phyloP scores from a whole-genome alignment of 202 grass and related monocot species.

The Brachypodium distachyon region DNA sequence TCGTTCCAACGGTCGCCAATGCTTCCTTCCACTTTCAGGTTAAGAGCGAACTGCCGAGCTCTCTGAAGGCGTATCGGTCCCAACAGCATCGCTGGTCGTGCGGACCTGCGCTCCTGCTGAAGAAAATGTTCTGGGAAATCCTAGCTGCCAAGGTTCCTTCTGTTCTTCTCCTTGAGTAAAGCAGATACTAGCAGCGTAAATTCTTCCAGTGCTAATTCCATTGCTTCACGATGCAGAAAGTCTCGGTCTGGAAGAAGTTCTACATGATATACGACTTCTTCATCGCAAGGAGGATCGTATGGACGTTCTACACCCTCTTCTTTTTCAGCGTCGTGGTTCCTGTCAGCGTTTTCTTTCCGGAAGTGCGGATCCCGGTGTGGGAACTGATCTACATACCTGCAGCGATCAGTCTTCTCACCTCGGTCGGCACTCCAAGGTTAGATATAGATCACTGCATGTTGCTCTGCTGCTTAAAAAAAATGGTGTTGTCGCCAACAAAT shows the following conservation, averaged over 20 bases:
- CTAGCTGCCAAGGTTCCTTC: conserved; percentile 40
- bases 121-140: conserved; percentile 55
- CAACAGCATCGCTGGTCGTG: conserved; percentile 82
- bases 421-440: conserved; percentile 73
- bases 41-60: conserved; percentile 66
- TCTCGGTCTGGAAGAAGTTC: conserved; percentile 50
- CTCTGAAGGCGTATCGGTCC: conserved; percentile 51
- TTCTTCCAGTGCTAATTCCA: background rate
- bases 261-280: conserved; percentile 71
- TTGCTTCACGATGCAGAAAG: conserved; percentile 32
- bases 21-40: conserved; percentile 34
- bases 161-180: background rate
- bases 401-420: conserved; percentile 41
- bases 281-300: conserved; percentile 48
- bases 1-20: no score
- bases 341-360: conserved; percentile 34
- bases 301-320: conserved; percentile 44
- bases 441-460: background rate
- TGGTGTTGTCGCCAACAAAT: background rate
- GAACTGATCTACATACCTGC: conserved; percentile 38
- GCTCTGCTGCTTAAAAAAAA: no score
- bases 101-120: conserved; percentile 57
- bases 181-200: background rate
- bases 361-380: conserved; percentile 47
- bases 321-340: conserved; percentile 61